These are phyloP conservation scores for Funneliformis geosporum DNA, from an alignment of 192 early-diverging fungal genomes.

Conservation along the genomic window DNA sequence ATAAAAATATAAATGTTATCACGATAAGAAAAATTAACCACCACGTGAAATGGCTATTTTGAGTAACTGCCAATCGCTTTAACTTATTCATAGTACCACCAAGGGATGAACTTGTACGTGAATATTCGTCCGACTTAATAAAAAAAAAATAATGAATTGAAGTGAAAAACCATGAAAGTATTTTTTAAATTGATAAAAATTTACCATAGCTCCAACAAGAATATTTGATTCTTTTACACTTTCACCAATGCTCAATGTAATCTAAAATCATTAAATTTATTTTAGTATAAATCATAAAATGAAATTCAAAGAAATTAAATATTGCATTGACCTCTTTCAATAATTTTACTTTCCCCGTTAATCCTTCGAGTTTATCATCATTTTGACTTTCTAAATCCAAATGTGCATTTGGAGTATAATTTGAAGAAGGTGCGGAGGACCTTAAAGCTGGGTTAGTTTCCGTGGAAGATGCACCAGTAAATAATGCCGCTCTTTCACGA, in stretches of 20 bases:
- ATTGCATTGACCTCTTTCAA: constrained; percentile 22
- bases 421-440: background rate
- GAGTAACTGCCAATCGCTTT: constrained; percentile 14
- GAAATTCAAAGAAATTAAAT: no score
- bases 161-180: background rate
- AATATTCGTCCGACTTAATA: constrained; percentile 18
- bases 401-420: background rate
- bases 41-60: constrained; percentile 7
- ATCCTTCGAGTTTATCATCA: constrained; percentile 27
- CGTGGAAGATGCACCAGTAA: background rate
- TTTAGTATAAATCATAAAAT: background rate
- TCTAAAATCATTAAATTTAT: constrained; percentile 9
- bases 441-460: background rate
- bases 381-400: constrained; percentile 34
- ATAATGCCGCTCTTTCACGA: background rate
- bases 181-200: background rate
- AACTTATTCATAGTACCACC: constrained; percentile 13
- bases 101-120: background rate
- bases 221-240: constrained; percentile 28
- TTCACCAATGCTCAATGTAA: constrained; percentile 26
- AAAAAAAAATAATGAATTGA: background rate
- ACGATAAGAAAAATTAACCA: constrained; percentile 21
- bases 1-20: constrained; percentile 26
- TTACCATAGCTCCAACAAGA: constrained; percentile 9
- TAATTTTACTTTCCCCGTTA: constrained; percentile 29